Conservation (phyloP, 257 asterid genomes). For the Datura wrightii region DNA sequence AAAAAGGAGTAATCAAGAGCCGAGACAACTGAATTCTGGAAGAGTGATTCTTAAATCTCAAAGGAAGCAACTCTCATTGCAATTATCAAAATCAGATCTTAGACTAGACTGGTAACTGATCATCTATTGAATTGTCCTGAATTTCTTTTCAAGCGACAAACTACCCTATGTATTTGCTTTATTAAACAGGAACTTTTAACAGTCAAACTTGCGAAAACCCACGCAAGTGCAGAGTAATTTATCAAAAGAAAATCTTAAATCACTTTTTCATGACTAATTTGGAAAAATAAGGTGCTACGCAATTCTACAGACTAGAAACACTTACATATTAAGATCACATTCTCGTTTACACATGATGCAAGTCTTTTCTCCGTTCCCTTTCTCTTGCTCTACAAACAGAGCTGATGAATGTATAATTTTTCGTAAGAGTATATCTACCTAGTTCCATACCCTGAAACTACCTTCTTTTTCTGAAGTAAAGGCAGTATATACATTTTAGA, state of each 20-base stretch:
- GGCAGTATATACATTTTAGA: neutral
- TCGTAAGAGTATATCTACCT: neutral
- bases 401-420: neutral
- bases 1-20: neutral
- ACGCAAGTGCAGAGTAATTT: neutral
- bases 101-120: neutral
- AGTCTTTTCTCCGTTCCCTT: neutral
- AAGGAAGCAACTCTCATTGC: neutral
- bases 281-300: neutral
- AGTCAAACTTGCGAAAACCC: neutral
- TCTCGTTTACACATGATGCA: neutral
- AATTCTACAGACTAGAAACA: neutral
- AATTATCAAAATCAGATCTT: neutral
- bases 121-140: neutral
- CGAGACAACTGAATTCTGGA: neutral
- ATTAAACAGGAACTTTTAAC: neutral
- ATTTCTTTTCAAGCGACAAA: neutral
- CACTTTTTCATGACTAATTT: neutral
- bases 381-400: neutral
- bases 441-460: neutral
- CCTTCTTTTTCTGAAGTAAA: conserved; percentile 24
- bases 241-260: neutral
- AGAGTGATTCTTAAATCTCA: neutral
- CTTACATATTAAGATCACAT: neutral
- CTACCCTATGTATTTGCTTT: neutral